Base-by-base conservation (phyloP, 306 rosid genomes). In the Arachis stenosperma region DNA sequence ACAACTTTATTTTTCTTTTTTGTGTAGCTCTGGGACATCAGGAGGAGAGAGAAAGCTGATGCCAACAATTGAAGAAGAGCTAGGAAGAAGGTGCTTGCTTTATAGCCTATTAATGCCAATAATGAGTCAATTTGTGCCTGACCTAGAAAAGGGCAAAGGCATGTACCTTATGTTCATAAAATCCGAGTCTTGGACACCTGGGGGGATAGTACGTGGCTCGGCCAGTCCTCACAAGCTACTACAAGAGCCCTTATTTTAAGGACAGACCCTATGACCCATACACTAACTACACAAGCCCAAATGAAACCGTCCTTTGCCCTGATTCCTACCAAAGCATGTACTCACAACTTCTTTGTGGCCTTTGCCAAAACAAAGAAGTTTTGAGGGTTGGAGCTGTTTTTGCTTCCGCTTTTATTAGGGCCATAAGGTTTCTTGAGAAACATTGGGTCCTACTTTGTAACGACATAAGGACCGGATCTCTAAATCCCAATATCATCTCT, bases 281-380 rank as follows among this genome's bases (percentile, higher is more conserved):
- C 85, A 85, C 94, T 11, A 86, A 89, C 75, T 88, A 85, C 75
- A 93, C 98, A 30, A 89, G 96, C 84, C 97, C 98, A 22, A 88
- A 86, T 52, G 88, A 93, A 50, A 76, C 96, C 61, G 86, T 93
- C 9, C 91, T 88, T 13, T 93, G 98, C 73, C 80, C 79, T 4
- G 98, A 93, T 67, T 84, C 98, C 1, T 88, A 89, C 90, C 98
- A 93, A 61, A 89, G 96, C 89, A 90, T 93, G 98, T 93, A 93
- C 22, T 84, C 91, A 54, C 98, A 93, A 60, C 39, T 93, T 17
- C 90, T 93, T 36, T 89, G 92, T 51, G 97, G 97, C 67, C 97
- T 93, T 27, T 77, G 71, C 86, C 94, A 88, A 53, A 74, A 84
- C 85, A 63, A 79, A 5, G 87, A 84, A 8, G 57, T 52, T 0